Evolutionary conservation across 2,329 filamentous ascomycete species (phyloP).

Genomic region (Tricladium varicosporioides): DNA sequence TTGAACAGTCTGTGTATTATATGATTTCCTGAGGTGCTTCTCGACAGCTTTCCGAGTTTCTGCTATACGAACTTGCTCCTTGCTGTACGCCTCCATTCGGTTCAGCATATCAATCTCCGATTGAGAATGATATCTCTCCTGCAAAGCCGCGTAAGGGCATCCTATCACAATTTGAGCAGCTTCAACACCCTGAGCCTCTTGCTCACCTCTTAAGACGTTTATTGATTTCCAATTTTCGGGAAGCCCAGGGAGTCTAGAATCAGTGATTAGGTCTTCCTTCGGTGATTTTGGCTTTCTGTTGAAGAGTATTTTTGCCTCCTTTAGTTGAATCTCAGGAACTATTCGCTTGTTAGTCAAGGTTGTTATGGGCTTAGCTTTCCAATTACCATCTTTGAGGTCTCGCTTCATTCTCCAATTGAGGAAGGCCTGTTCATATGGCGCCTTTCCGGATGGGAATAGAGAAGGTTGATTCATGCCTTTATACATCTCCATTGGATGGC

Average conservation of each 20-base stretch:
- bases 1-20: not conserved
- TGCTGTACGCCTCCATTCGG: not conserved
- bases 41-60: not conserved
- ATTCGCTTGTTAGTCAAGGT: slow-evolving; percentile 4
- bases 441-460: slow-evolving; percentile 31
- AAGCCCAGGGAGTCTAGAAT: slow-evolving; percentile 17
- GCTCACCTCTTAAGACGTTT: slow-evolving; percentile 15
- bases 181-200: slow-evolving; percentile 14
- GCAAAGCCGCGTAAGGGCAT: slow-evolving; percentile 11
- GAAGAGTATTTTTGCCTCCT: not conserved
- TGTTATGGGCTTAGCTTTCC: too few species aligned
- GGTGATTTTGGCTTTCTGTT: not conserved
- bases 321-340: slow-evolving; percentile 23
- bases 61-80: not conserved
- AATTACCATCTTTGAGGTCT: slow-evolving; percentile 29
- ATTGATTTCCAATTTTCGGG: slow-evolving; percentile 17
- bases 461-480: slow-evolving; percentile 15
- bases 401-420: slow-evolving; percentile 24
- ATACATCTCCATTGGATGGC: slow-evolving; percentile 8
- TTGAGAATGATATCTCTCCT: slow-evolving; percentile 21
- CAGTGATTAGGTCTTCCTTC: not conserved
- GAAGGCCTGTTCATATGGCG: slow-evolving; percentile 26
- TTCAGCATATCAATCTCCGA: slow-evolving; percentile 15
- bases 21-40: not conserved
- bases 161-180: slow-evolving; percentile 5